These are phyloP conservation scores for Epichloe coenophiala DNA, from an alignment of 2,329 filamentous ascomycete species.

Conservation along the genomic window DNA sequence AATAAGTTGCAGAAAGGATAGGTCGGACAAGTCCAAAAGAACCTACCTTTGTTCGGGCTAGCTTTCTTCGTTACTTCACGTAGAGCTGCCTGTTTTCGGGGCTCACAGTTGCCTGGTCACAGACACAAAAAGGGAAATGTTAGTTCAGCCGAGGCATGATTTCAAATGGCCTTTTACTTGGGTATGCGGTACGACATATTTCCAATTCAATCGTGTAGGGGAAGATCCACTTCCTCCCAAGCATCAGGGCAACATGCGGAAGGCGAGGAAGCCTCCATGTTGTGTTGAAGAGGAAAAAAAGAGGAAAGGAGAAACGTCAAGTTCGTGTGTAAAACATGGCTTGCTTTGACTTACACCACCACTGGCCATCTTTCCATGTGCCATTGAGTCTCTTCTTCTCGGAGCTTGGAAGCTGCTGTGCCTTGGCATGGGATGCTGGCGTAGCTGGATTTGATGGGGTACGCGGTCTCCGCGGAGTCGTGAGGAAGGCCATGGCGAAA, in stretches of 20 bases:
- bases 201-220: too few species aligned
- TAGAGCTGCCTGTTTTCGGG: slow-evolving; percentile 22
- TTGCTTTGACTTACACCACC: slow-evolving; percentile 21
- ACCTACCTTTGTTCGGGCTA: slow-evolving; percentile 24
- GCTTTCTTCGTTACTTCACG: slow-evolving; percentile 23
- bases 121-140: background rate
- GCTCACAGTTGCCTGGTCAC: slow-evolving; percentile 28
- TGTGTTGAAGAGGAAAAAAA: background rate
- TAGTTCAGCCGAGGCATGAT: background rate
- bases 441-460: background rate
- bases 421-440: slow-evolving; percentile 1
- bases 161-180: background rate
- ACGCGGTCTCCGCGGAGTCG: background rate
- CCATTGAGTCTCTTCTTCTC: slow-evolving; percentile 21
- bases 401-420: slow-evolving; percentile 13
- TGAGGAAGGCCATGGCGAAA: background rate
- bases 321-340: background rate
- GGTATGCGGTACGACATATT: background rate
- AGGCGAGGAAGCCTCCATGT: background rate
- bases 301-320: background rate
- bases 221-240: too few species aligned
- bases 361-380: slow-evolving; percentile 19
- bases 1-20: slow-evolving; percentile 29
- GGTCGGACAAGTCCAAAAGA: slow-evolving; percentile 28
- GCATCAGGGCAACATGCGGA: too few species aligned